Evolutionary conservation across 1,139 yeast genomes (phyloP).

Genomic region (Protomyces gravidus): DNA sequence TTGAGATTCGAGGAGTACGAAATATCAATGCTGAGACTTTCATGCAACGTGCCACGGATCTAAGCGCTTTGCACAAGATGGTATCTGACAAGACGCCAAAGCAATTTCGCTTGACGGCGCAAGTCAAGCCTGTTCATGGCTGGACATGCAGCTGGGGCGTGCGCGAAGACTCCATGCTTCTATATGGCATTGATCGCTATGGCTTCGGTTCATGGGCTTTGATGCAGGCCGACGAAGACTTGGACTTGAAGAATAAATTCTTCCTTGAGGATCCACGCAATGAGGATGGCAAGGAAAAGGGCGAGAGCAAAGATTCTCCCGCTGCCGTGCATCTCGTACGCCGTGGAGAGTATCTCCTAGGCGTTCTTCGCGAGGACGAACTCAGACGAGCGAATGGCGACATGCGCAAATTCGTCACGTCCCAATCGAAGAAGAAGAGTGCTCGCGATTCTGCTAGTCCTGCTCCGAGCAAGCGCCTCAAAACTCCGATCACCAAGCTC

Average conservation of each 20-base stretch:
- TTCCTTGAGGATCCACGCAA: constrained; percentile 47
- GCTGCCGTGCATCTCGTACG: constrained; percentile 93
- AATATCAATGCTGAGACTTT: constrained; percentile 87
- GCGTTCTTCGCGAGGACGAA: constrained; percentile 54
- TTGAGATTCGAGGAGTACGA: constrained; percentile 84
- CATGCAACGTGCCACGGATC: constrained; percentile 73
- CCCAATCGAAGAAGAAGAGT: constrained; percentile 8
- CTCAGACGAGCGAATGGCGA: constrained; percentile 11
- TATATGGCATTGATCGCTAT: constrained; percentile 83
- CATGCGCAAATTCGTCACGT: constrained; percentile 16
- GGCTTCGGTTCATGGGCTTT: constrained; percentile 96
- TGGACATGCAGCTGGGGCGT: constrained; percentile 89
- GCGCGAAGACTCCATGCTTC: constrained; percentile 77
- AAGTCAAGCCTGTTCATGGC: constrained; percentile 76
- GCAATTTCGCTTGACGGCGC: constrained; percentile 53
- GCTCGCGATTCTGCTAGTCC: constrained; percentile 24
- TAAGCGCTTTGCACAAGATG: constrained; percentile 56
- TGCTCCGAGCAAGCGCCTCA: constrained; percentile 7
- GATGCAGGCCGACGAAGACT: constrained; percentile 89
- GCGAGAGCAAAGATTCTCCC: constrained; percentile 56
- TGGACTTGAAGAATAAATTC: constrained; percentile 79
- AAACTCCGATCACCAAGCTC: constrained; percentile 1
- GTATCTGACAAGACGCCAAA: constrained; percentile 59
- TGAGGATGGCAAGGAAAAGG: constrained; percentile 42
- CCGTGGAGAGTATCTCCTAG: constrained; percentile 79